These are phyloP conservation scores for Fagopyrum tataricum DNA, from an alignment of 148 eudicot species.

Conservation along the genomic window DNA sequence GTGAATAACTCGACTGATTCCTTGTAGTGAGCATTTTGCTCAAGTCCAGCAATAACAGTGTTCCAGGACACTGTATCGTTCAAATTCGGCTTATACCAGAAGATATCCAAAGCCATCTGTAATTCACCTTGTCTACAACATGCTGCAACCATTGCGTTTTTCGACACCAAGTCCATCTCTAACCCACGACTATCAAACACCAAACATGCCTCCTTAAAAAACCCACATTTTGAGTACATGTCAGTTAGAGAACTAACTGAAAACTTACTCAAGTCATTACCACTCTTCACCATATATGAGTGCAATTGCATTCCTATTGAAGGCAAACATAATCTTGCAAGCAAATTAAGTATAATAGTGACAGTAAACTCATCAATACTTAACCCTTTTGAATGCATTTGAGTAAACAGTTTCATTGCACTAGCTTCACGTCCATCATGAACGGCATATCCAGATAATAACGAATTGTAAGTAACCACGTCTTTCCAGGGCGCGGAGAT, in stretches of 20 bases:
- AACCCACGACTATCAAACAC: slow-evolving; percentile 32
- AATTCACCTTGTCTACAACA: slow-evolving; percentile 68
- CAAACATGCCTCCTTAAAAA: slow-evolving; percentile 40
- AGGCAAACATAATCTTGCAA: slow-evolving; percentile 34
- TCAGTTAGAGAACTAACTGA: slow-evolving; percentile 65
- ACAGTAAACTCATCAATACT: slow-evolving; percentile 63
- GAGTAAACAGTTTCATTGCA: slow-evolving; percentile 43
- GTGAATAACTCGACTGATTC: slow-evolving; percentile 47
- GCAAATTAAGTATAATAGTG: slow-evolving; percentile 63
- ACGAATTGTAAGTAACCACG: slow-evolving; percentile 69
- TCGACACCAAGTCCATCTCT: slow-evolving; percentile 48
- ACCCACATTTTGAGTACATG: slow-evolving; percentile 86
- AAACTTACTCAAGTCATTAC: slow-evolving; percentile 40
- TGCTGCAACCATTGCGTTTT: slow-evolving; percentile 79
- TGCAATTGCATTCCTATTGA: slow-evolving; percentile 63
- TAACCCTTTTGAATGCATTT: slow-evolving; percentile 35
- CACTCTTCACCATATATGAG: slow-evolving; percentile 62
- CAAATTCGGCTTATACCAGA: slow-evolving; percentile 45
- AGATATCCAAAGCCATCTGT: slow-evolving; percentile 43
- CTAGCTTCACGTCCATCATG: slow-evolving; percentile 36
- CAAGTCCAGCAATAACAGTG: slow-evolving; percentile 68
- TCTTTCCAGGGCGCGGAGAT: slow-evolving; percentile 45
- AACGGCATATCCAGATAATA: slow-evolving; percentile 63
- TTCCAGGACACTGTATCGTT: slow-evolving; percentile 80
- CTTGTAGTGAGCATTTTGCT: slow-evolving; percentile 47